Evolutionary conservation across 2,329 filamentous ascomycete species (phyloP).

Genomic region (Fusarium graminum): DNA sequence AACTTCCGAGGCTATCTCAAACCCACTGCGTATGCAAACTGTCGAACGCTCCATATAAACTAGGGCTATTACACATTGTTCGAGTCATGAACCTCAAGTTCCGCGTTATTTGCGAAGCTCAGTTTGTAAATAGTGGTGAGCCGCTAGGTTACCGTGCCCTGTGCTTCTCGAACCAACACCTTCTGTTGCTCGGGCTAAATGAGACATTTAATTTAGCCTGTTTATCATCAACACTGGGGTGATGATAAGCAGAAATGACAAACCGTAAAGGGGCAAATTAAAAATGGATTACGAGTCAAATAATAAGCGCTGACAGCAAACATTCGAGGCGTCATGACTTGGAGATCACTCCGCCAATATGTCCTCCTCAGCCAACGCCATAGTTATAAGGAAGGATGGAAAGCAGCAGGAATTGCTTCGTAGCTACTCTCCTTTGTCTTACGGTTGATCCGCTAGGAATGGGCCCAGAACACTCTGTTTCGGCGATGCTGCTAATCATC

Average conservation of each 20-base stretch:
- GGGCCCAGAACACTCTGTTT: conserved; percentile 82
- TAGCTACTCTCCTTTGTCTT: conserved; percentile 92
- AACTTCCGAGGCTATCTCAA: neutral
- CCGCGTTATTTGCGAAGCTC: neutral
- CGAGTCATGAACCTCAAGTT: neutral
- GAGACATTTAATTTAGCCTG: neutral
- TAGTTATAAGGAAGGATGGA: conserved; percentile 96
- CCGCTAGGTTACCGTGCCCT: neutral
- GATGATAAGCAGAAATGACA: neutral
- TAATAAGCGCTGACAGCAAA: neutral
- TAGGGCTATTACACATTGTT: neutral
- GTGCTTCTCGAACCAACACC: neutral
- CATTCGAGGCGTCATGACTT: neutral
- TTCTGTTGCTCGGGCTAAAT: neutral
- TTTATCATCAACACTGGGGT: neutral
- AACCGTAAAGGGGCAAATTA: neutral
- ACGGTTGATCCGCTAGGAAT: conserved; percentile 86
- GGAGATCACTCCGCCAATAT: conserved; percentile 72
- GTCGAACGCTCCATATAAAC: neutral
- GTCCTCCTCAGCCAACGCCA: conserved; percentile 74
- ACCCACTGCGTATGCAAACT: neutral
- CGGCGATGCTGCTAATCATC: conserved; percentile 61
- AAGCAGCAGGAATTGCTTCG: conserved; percentile 94
- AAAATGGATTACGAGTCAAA: neutral
- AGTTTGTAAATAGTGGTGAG: neutral